Evolutionary conservation across 129 eudicot genomes (phyloP).

Genomic region (Artemisia tridentata): DNA sequence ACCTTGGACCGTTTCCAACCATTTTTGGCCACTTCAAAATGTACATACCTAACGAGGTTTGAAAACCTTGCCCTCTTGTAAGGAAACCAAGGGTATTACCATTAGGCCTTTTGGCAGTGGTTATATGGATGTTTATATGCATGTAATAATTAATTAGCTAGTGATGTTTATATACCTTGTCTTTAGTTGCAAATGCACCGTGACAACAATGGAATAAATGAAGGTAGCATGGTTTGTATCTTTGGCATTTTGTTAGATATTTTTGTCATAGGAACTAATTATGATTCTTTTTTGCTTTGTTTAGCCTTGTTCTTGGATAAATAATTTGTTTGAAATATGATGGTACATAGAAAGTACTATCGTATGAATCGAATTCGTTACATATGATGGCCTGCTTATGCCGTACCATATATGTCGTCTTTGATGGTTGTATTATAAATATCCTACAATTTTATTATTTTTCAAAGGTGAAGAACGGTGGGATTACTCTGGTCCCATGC

Average conservation of each 20-base stretch:
- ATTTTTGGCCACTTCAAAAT: too few species aligned
- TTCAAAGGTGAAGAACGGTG: too few species aligned
- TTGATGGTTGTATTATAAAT: constrained; percentile 1
- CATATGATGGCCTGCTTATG: constrained; percentile 11
- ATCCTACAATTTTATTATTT: not conserved
- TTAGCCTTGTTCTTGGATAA: not conserved
- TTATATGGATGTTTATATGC: not conserved
- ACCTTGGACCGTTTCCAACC: too few species aligned
- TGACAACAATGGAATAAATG: constrained; percentile 5
- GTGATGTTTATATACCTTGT: constrained; percentile 10
- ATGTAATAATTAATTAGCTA: not conserved
- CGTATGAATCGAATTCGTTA: constrained; percentile 18
- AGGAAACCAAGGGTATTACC: too few species aligned
- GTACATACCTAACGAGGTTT: too few species aligned
- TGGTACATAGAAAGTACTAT: constrained; percentile 30
- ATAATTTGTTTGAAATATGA: constrained; percentile 12
- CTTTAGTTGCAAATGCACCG: constrained; percentile 12
- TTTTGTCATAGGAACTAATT: not conserved
- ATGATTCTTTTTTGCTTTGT: constrained; percentile 14
- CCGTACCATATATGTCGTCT: constrained; percentile 26
- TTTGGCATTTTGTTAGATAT: constrained; percentile 14
- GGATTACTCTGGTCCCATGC: too few species aligned
- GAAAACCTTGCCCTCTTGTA: too few species aligned
- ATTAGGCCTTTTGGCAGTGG: too few species aligned
- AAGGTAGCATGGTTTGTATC: constrained; percentile 14